Evolutionary conservation across 2,329 filamentous ascomycete species (phyloP).

Genomic region (Ophiostoma sp.): DNA sequence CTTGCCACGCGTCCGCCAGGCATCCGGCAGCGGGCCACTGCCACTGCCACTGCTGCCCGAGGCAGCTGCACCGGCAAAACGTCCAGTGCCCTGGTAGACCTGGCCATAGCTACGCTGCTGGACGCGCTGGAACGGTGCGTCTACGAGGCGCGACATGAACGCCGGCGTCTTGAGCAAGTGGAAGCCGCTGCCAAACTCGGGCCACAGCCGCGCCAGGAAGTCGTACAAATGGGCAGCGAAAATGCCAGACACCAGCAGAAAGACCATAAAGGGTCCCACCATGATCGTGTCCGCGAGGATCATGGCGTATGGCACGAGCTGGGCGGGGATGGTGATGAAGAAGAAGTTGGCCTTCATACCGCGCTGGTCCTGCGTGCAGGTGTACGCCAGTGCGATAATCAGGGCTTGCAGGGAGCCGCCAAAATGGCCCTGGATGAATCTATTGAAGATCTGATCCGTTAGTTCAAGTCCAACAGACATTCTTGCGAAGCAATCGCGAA

Average conservation of each 20-base stretch:
- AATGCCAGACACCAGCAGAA: conserved; percentile 69
- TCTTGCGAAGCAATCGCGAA: background rate
- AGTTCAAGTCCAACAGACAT: conserved; percentile 16
- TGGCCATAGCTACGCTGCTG: conserved; percentile 57
- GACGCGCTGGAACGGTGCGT: conserved; percentile 38
- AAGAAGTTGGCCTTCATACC: conserved; percentile 71
- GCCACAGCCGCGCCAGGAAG: conserved; percentile 83
- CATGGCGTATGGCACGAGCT: conserved; percentile 75
- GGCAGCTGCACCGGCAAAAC: conserved; percentile 32
- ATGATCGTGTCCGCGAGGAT: conserved; percentile 68
- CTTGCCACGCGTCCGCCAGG: conserved; percentile 58
- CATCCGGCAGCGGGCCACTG: conserved; percentile 50
- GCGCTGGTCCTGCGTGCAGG: conserved; percentile 77
- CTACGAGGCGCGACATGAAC: conserved; percentile 64
- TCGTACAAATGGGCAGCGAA: conserved; percentile 85
- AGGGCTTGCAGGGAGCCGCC: conserved; percentile 59
- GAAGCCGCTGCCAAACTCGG: conserved; percentile 75
- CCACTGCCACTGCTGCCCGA: conserved; percentile 41
- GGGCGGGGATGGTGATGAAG: conserved; percentile 76
- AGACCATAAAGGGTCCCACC: conserved; percentile 49
- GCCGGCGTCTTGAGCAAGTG: conserved; percentile 70
- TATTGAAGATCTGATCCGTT: conserved; percentile 39
- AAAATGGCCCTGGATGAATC: conserved; percentile 46
- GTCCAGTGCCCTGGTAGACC: conserved; percentile 36
- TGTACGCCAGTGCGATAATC: conserved; percentile 75